phyloP scores from a whole-genome alignment of 441 rosid species.

The Capsella rubella region DNA sequence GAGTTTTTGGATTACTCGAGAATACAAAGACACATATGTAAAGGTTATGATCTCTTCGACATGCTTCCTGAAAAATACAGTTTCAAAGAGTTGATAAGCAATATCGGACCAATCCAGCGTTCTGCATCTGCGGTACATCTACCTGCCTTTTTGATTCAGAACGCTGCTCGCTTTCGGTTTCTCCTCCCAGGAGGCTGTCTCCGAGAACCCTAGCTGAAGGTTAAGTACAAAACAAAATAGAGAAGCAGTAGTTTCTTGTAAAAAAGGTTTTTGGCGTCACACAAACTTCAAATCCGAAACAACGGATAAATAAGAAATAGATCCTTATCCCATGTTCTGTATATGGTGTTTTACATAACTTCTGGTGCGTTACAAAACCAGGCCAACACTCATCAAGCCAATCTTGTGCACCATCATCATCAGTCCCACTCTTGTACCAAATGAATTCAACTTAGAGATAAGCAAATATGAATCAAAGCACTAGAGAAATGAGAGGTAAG shows the following conservation, averaged over 20 bases:
- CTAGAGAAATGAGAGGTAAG: neutral
- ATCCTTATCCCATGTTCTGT: neutral
- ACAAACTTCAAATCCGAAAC: neutral
- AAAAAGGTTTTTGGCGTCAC: neutral
- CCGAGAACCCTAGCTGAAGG: slow-evolving; percentile 44
- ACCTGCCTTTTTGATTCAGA: slow-evolving; percentile 78
- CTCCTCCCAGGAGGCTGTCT: slow-evolving; percentile 89
- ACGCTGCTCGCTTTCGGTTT: slow-evolving; percentile 72
- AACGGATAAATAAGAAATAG: neutral
- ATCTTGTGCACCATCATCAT: neutral
- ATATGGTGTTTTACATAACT: neutral
- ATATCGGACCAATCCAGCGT: slow-evolving; percentile 71
- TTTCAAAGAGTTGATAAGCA: slow-evolving; percentile 74
- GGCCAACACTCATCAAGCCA: neutral
- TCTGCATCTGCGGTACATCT: slow-evolving; percentile 88
- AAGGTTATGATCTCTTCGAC: slow-evolving; percentile 75
- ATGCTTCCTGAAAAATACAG: slow-evolving; percentile 92
- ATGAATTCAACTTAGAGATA: slow-evolving; percentile 5
- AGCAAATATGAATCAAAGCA: neutral
- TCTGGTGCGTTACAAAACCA: neutral
- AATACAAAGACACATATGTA: slow-evolving; percentile 71
- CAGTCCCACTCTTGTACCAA: neutral
- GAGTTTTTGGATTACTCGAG: slow-evolving; percentile 58
- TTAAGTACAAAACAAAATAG: neutral
- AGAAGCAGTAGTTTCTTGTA: slow-evolving; percentile 17